Percentiles rank a stretch among this genome's conserved stretches.
These are phyloP conservation scores for Rhizophora apiculata DNA, from an alignment of 345 rosid species.

Conservation along the genomic window DNA sequence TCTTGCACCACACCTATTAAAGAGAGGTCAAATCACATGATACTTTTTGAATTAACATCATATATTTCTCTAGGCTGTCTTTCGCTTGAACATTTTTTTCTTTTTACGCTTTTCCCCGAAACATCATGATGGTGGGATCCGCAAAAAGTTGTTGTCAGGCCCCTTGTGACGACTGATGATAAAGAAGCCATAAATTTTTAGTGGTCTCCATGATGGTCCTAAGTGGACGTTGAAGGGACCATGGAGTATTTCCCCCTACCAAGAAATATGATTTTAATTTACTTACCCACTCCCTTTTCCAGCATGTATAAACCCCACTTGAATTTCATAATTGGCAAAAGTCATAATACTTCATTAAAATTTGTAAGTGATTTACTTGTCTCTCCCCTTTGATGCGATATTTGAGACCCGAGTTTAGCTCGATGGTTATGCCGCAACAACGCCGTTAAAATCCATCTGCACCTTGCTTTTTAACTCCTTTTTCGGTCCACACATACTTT, in stretches of 20 bases:
- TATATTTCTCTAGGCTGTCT: constrained; percentile 1
- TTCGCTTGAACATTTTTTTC: not conserved
- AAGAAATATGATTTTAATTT: too few relatives aligned
- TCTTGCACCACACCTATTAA: not conserved
- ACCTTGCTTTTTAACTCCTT: too few relatives aligned
- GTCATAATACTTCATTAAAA: too few relatives aligned
- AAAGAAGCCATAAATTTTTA: constrained; percentile 18
- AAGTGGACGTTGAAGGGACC: constrained; percentile 26
- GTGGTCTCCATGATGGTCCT: constrained; percentile 10
- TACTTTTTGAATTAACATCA: not conserved
- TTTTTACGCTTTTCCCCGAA: not conserved
- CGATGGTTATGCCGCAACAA: too few relatives aligned
- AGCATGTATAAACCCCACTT: too few relatives aligned
- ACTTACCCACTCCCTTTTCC: too few relatives aligned
- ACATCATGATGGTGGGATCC: constrained; percentile 26
- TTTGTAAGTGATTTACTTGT: too few relatives aligned
- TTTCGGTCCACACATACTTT: too few relatives aligned
- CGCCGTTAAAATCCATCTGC: too few relatives aligned
- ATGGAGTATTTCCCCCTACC: not conserved
- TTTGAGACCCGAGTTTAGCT: too few relatives aligned
- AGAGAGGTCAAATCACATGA: constrained; percentile 20
- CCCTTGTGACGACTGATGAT: constrained; percentile 17
- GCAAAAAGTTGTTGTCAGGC: constrained; percentile 21
- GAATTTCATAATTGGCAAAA: too few relatives aligned
- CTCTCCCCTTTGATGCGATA: too few relatives aligned